phyloP scores from a whole-genome alignment of 805 yeast genomes.

The Starmerella apis region DNA sequence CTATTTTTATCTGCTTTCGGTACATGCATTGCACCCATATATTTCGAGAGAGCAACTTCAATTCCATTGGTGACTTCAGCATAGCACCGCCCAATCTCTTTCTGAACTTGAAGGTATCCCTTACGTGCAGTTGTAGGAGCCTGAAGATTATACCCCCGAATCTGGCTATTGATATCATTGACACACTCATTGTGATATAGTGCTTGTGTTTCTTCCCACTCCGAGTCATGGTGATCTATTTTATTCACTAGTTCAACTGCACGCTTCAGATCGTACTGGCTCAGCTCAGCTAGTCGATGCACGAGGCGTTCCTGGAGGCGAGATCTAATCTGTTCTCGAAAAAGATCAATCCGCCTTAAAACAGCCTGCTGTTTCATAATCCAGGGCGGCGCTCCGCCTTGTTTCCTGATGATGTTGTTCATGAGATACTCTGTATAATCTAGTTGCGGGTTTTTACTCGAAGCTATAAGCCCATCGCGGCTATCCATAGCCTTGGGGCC shows the following conservation, averaged over 20 bases:
- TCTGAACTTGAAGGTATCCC: constrained; percentile 39
- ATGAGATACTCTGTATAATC: constrained; percentile 68
- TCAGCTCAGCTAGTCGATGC: constrained; percentile 18
- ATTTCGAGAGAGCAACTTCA: constrained; percentile 10
- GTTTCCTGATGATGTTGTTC: constrained; percentile 60
- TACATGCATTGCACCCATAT: constrained; percentile 15
- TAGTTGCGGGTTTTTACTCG: constrained; percentile 39
- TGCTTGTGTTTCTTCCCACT: constrained; percentile 35
- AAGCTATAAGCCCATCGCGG: constrained; percentile 27
- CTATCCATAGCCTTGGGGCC: constrained; percentile 46
- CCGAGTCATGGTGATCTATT: constrained; percentile 12
- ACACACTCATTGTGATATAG: constrained; percentile 33
- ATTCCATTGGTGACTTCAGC: constrained; percentile 29
- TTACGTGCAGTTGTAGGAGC: constrained; percentile 54
- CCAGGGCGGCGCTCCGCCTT: constrained; percentile 84
- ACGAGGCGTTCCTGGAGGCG: constrained; percentile 28
- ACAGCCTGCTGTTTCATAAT: constrained; percentile 63
- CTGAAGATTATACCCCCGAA: constrained; percentile 52
- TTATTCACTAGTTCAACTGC: neutral
- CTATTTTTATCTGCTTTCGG: constrained; percentile 10
- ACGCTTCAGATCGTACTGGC: neutral
- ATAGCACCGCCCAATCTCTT: constrained; percentile 38
- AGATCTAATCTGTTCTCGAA: constrained; percentile 36
- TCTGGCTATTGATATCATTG: constrained; percentile 37
- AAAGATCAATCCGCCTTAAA: constrained; percentile 37